phyloP scores from a whole-genome alignment of 306 rosid genomes.

The Benincasa hispida region DNA sequence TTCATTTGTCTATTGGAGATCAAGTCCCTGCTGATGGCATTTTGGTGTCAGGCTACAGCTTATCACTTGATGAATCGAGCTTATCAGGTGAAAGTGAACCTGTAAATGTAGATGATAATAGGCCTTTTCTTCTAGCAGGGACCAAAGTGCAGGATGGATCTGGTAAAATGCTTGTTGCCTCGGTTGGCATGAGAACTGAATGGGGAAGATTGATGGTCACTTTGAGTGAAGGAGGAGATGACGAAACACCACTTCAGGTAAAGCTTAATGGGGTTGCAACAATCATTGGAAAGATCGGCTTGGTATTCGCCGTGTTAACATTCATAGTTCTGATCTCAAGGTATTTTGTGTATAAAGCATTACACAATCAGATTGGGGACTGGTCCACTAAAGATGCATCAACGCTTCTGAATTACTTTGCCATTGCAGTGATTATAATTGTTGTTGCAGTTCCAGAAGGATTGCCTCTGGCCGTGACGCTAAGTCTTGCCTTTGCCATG shows the following conservation, averaged over 20 bases:
- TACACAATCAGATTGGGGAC: conserved; percentile 17
- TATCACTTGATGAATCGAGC: conserved; percentile 70
- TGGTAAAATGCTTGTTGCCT: conserved; percentile 69
- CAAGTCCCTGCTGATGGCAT: conserved; percentile 83
- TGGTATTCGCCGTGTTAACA: conserved; percentile 59
- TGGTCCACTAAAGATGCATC: conserved; percentile 58
- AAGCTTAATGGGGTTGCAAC: conserved; percentile 91
- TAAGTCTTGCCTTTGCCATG: conserved; percentile 94
- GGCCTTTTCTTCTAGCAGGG: conserved; percentile 65
- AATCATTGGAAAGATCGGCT: conserved; percentile 78
- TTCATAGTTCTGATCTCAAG: conserved; percentile 60
- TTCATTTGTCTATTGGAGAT: conserved; percentile 69
- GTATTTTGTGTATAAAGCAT: conserved; percentile 35
- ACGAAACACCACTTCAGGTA: conserved; percentile 92
- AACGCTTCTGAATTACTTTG: conserved; percentile 49
- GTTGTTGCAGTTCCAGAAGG: conserved; percentile 97
- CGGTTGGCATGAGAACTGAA: conserved; percentile 93
- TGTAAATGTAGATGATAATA: conserved; percentile 17
- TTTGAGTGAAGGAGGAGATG: conserved; percentile 71
- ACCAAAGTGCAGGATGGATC: conserved; percentile 82
- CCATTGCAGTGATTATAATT: conserved; percentile 74
- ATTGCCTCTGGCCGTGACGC: conserved; percentile 75
- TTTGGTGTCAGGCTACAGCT: conserved; percentile 52
- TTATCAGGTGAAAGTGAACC: conserved; percentile 88
- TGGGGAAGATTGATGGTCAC: conserved; percentile 91